These are phyloP conservation scores for Crithidia bombi DNA, from an alignment of 208 protist genomes.

Conservation along the genomic window DNA sequence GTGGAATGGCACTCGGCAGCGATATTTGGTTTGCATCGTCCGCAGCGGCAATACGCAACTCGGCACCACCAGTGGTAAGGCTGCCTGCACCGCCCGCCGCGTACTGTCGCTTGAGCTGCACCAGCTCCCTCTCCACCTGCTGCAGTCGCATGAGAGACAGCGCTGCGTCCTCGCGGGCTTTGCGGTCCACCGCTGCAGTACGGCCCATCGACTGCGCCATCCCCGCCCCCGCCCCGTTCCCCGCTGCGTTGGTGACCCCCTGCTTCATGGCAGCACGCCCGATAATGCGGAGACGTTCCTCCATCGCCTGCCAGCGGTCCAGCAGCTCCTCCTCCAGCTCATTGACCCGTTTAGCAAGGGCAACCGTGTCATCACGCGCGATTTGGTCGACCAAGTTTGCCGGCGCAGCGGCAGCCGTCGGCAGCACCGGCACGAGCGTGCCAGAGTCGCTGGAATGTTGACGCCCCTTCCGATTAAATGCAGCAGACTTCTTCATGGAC, in stretches of 20 bases:
- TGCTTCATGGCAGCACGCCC: constrained; percentile 75
- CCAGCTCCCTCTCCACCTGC: constrained; percentile 79
- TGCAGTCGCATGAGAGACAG: constrained; percentile 85
- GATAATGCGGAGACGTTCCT: constrained; percentile 88
- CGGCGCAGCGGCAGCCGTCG: not conserved
- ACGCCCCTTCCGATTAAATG: not conserved
- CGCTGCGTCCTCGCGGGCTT: constrained; percentile 85
- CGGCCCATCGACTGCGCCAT: constrained; percentile 17
- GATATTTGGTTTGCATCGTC: not conserved
- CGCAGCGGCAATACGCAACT: not conserved
- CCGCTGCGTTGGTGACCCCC: constrained; percentile 14
- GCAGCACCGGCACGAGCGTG: constrained; percentile 8
- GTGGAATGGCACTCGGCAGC: not conserved
- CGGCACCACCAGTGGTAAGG: not conserved
- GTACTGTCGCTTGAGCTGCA: constrained; percentile 43
- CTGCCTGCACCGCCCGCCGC: not conserved
- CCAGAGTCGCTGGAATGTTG: not conserved
- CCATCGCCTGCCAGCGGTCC: constrained; percentile 76
- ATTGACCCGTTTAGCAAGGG: constrained; percentile 52
- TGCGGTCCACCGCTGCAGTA: constrained; percentile 67
- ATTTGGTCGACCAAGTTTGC: constrained; percentile 25
- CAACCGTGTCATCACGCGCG: constrained; percentile 59
- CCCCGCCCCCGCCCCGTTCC: constrained; percentile 13
- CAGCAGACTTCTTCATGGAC: not conserved
- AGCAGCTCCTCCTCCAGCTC: constrained; percentile 83